Percentiles rank a stretch among this genome's conserved stretches.
Conservation (phyloP, 805 yeast species). For the Candida insectalens region DNA sequence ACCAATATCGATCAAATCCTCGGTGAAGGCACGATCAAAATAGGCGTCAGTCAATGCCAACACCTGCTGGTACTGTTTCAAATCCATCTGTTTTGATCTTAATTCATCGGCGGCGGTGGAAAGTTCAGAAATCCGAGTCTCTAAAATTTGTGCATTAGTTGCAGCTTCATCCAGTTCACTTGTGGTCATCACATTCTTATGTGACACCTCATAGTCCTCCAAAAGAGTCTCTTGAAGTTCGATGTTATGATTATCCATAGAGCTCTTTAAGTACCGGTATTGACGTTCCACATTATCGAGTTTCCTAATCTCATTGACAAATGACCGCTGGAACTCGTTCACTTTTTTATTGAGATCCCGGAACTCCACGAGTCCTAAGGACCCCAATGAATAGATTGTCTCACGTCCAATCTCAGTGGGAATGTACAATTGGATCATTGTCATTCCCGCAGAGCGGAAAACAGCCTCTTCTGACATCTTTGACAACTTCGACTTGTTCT, state of each 20-base stretch:
- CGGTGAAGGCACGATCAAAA: conserved; percentile 22
- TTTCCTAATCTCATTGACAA: conserved; percentile 77
- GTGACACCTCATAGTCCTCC: conserved; percentile 13
- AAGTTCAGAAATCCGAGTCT: conserved; percentile 65
- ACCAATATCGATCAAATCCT: conserved; percentile 20
- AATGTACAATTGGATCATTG: conserved; percentile 81
- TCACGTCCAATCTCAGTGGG: conserved; percentile 88
- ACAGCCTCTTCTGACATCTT: conserved; percentile 5
- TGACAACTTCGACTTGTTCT: conserved; percentile 5
- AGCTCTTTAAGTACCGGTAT: conserved; percentile 42
- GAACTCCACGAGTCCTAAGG: conserved; percentile 77
- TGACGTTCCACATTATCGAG: conserved; percentile 88
- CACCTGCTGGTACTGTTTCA: conserved; percentile 66
- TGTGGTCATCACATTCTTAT: conserved; percentile 15
- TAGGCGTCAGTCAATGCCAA: conserved; percentile 40
- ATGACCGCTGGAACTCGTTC: conserved; percentile 81
- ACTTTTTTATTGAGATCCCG: conserved; percentile 81
- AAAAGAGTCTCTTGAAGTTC: conserved; percentile 12
- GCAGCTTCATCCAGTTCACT: conserved; percentile 62
- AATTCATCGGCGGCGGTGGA: conserved; percentile 60
- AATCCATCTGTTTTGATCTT: conserved; percentile 48
- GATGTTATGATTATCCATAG: conserved; percentile 33
- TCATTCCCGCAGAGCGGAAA: conserved; percentile 90
- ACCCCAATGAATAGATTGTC: conserved; percentile 77
- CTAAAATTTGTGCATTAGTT: conserved; percentile 54